Conservation (phyloP, 805 yeast genomes). For the Pichia eremophila region DNA sequence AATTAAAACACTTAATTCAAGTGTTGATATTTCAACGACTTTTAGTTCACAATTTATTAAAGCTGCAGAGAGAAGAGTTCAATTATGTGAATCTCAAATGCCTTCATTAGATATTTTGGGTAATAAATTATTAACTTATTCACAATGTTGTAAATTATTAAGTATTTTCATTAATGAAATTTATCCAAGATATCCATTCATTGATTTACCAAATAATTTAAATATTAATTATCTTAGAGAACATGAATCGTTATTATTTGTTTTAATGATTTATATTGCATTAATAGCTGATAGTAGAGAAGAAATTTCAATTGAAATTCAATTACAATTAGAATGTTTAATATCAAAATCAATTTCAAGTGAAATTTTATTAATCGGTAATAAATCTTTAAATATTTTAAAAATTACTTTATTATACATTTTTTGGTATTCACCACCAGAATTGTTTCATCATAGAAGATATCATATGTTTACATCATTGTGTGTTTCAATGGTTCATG, state of each 20-base stretch:
- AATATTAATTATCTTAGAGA: slow-evolving; percentile 39
- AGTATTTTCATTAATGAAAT: slow-evolving; percentile 38
- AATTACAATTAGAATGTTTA: slow-evolving; percentile 42
- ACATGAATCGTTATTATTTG: slow-evolving; percentile 51
- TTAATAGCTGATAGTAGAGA: slow-evolving; percentile 31
- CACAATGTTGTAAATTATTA: slow-evolving; percentile 51
- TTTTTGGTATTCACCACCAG: slow-evolving; percentile 80
- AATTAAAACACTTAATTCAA: neutral
- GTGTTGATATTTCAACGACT: neutral
- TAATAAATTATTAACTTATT: slow-evolving; percentile 45
- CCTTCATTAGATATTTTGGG: slow-evolving; percentile 40
- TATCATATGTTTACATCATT: slow-evolving; percentile 60
- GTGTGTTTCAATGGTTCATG: slow-evolving; percentile 62
- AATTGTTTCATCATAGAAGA: slow-evolving; percentile 68
- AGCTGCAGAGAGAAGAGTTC: slow-evolving; percentile 34
- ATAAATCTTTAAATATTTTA: slow-evolving; percentile 59
- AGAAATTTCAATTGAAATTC: slow-evolving; percentile 28
- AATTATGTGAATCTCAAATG: slow-evolving; percentile 20
- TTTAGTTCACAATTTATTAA: slow-evolving; percentile 36
- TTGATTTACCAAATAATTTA: slow-evolving; percentile 39
- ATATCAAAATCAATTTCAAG: slow-evolving; percentile 41
- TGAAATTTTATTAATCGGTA: slow-evolving; percentile 61
- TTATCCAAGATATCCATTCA: slow-evolving; percentile 44
- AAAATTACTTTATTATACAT: slow-evolving; percentile 52
- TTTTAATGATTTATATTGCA: slow-evolving; percentile 54